Evolutionary conservation across 192 early-diverging fungal genomes (phyloP).

Genomic region (Coemansia sp.): DNA sequence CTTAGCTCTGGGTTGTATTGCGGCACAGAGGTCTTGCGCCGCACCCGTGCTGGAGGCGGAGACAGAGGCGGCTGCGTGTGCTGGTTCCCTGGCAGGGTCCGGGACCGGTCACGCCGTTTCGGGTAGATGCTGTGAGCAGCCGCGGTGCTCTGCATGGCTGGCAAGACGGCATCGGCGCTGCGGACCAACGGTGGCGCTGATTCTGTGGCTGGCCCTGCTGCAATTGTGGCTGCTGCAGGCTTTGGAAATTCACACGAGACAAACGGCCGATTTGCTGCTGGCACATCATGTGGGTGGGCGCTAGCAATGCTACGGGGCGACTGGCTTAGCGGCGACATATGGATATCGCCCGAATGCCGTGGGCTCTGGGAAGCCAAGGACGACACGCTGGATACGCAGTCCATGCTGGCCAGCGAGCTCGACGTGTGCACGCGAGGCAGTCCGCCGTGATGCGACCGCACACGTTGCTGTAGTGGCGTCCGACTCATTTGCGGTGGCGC

Average conservation of each 20-base stretch:
- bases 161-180: slow-evolving; percentile 4
- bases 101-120: slow-evolving; percentile 37
- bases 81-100: slow-evolving; percentile 30
- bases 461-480: slow-evolving; percentile 2
- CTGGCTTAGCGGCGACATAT: slow-evolving; percentile 7
- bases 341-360: neutral
- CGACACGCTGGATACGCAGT: slow-evolving; percentile 6
- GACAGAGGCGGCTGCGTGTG: neutral
- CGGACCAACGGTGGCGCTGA: neutral
- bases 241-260: slow-evolving; percentile 4
- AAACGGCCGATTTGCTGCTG: neutral
- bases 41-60: neutral
- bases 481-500: slow-evolving; percentile 12
- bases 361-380: slow-evolving; percentile 8
- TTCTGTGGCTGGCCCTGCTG: too few relatives aligned
- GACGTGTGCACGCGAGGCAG: slow-evolving; percentile 15
- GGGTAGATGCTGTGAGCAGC: neutral
- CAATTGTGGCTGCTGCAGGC: neutral
- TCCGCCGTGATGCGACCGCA: slow-evolving; percentile 26
- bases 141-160: neutral
- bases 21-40: slow-evolving; percentile 17
- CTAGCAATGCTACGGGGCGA: neutral
- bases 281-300: neutral
- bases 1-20: neutral
- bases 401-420: slow-evolving; percentile 15